Conservation (phyloP, 192 early-diverging fungal genomes). For the Coemansia erecta region DNA sequence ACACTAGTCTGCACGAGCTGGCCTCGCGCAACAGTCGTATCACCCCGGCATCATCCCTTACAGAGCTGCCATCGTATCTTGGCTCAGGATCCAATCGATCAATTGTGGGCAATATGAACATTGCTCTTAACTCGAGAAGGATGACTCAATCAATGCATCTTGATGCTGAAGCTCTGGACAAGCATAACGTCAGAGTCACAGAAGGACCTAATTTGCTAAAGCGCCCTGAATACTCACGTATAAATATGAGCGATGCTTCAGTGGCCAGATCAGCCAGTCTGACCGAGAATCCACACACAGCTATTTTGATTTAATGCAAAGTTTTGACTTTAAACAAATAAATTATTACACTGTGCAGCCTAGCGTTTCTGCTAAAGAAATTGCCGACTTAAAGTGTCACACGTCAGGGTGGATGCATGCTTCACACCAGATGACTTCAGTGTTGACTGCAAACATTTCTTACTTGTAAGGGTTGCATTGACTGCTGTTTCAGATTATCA, state of each 20-base stretch:
- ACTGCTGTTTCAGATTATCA: no score
- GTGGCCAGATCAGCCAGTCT: no score
- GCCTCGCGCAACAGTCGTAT: conserved; percentile 44
- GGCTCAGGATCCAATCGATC: background rate
- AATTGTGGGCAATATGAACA: background rate
- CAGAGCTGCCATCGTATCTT: conserved; percentile 21
- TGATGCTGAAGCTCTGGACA: conserved; percentile 10
- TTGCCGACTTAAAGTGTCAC: no score
- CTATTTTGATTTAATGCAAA: conserved; percentile 1
- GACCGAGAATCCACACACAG: no score
- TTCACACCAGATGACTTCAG: no score
- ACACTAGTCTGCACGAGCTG: conserved; percentile 31
- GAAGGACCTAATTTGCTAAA: conserved; percentile 16
- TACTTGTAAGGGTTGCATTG: no score
- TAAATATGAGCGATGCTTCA: no score
- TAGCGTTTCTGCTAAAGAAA: no score
- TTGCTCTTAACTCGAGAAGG: conserved; percentile 2
- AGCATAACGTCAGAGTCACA: conserved; percentile 10
- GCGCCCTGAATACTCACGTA: conserved; percentile 27
- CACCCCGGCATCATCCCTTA: conserved; percentile 8
- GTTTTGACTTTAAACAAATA: no score
- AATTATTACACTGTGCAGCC: no score
- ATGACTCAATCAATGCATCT: conserved; percentile 25
- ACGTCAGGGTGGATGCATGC: no score
- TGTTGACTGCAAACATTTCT: no score